A percentile compares a stretch with the other conserved stretches of the same genome.
Conservation (phyloP, 495 filamentous ascomycete genomes). For the Podospora didyma region DNA sequence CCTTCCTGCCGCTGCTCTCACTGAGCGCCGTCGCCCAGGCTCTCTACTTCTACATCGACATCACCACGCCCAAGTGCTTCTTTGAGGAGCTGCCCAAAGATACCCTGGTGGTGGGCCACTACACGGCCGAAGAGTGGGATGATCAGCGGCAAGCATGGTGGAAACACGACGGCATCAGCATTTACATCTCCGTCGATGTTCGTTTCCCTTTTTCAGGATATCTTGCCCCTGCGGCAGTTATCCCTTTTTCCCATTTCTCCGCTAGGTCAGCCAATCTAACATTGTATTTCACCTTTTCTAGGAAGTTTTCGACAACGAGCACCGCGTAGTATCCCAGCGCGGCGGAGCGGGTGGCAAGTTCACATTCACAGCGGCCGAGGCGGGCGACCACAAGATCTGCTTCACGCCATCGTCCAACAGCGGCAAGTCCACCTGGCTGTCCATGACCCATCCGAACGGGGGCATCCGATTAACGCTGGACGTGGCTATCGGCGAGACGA, state of each 20-base stretch:
- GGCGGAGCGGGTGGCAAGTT: slow-evolving; percentile 75
- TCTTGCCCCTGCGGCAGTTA: background rate
- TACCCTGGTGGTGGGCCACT: slow-evolving; percentile 92
- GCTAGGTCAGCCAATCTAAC: background rate
- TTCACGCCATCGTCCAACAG: slow-evolving; percentile 71
- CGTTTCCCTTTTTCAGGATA: slow-evolving; percentile 5
- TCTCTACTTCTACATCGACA: slow-evolving; percentile 95
- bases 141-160: slow-evolving; percentile 58
- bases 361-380: slow-evolving; percentile 92
- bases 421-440: slow-evolving; percentile 64
- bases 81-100: slow-evolving; percentile 97
- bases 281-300: slow-evolving; percentile 16
- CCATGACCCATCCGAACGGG: slow-evolving; percentile 56
- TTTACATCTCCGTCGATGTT: slow-evolving; percentile 87
- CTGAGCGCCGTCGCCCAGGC: slow-evolving; percentile 59
- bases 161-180: slow-evolving; percentile 66
- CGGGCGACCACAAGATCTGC: slow-evolving; percentile 91
- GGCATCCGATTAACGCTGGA: slow-evolving; percentile 82
- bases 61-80: slow-evolving; percentile 80
- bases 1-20: slow-evolving; percentile 46
- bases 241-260: background rate
- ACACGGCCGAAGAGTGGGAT: slow-evolving; percentile 76
- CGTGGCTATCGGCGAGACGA: slow-evolving; percentile 92
- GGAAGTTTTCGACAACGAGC: slow-evolving; percentile 97
- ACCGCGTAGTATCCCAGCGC: slow-evolving; percentile 86